Conservation (phyloP, 2,329 filamentous ascomycete species). For the Trichoderma arundinaceum region DNA sequence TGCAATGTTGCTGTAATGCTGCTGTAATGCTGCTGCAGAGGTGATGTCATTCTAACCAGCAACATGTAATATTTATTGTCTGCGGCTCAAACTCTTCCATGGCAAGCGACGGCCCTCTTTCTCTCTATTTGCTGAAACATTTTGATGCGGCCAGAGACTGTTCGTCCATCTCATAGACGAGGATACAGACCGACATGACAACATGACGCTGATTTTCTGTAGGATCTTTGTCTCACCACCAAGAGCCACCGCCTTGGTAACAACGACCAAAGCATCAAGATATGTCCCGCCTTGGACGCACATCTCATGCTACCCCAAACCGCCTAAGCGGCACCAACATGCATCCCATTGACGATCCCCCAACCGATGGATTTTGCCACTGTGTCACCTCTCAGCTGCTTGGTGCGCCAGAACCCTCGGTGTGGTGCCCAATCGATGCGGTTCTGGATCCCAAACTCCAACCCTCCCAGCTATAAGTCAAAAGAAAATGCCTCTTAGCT, state of each 20-base stretch:
- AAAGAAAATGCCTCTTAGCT: background rate
- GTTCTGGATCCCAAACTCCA: background rate
- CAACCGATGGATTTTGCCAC: slow-evolving; percentile 1
- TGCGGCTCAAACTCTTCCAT: background rate
- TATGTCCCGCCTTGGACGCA: background rate
- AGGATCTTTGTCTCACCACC: background rate
- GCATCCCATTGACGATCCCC: slow-evolving; percentile 4
- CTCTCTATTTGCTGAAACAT: too few species aligned
- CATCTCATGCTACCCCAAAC: slow-evolving; percentile 2
- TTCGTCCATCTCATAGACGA: too few species aligned
- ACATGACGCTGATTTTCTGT: background rate
- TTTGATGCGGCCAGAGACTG: too few species aligned
- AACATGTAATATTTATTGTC: background rate
- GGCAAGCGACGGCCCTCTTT: background rate
- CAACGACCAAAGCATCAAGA: background rate
- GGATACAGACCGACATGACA: too few species aligned
- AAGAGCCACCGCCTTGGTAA: background rate
- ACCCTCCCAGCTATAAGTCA: background rate
- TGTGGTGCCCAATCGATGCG: background rate
- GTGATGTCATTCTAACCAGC: slow-evolving; percentile 13
- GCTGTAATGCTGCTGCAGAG: background rate
- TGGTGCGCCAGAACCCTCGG: background rate
- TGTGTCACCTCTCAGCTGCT: slow-evolving; percentile 14
- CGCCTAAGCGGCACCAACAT: background rate
- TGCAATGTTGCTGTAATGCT: background rate